These are phyloP conservation scores for Ophiocordyceps robertsii DNA, from an alignment of 2,329 filamentous ascomycete species.

Conservation along the genomic window DNA sequence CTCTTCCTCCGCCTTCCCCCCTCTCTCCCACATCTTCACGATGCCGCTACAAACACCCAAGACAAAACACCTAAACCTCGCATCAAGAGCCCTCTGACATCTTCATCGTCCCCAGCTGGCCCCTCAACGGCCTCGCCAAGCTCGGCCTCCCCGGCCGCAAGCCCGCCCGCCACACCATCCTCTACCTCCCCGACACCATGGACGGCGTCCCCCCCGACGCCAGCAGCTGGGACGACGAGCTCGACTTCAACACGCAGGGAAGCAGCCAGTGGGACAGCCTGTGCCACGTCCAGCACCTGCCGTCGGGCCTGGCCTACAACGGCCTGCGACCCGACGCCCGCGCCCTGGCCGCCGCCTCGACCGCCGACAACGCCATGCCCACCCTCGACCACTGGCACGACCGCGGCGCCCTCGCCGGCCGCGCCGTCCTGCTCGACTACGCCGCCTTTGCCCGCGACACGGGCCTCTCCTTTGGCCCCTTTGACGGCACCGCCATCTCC, in stretches of 20 bases:
- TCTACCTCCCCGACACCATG: constrained; percentile 14
- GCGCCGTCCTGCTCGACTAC: constrained; percentile 45
- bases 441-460: constrained; percentile 34
- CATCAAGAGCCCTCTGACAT: too few species aligned
- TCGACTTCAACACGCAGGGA: constrained; percentile 41
- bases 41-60: background rate
- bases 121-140: constrained; percentile 24
- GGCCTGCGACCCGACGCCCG: constrained; percentile 25
- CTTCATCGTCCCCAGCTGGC: too few species aligned
- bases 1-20: background rate
- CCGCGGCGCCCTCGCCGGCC: constrained; percentile 36
- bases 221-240: constrained; percentile 31
- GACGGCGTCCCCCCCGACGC: constrained; percentile 4
- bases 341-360: constrained; percentile 11
- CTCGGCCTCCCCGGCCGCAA: constrained; percentile 21
- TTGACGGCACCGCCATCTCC: constrained; percentile 38
- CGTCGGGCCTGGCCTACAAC: constrained; percentile 34
- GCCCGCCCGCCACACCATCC: constrained; percentile 19
- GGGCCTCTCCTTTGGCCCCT: constrained; percentile 35
- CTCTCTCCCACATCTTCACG: too few species aligned
- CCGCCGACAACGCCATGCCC: constrained; percentile 13
- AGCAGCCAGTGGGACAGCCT: constrained; percentile 44
- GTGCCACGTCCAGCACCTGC: constrained; percentile 30
- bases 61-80: too few species aligned
- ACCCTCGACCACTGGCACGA: constrained; percentile 35